Base-by-base conservation (phyloP, 345 rosid species). In the Aurinia saxatilis region DNA sequence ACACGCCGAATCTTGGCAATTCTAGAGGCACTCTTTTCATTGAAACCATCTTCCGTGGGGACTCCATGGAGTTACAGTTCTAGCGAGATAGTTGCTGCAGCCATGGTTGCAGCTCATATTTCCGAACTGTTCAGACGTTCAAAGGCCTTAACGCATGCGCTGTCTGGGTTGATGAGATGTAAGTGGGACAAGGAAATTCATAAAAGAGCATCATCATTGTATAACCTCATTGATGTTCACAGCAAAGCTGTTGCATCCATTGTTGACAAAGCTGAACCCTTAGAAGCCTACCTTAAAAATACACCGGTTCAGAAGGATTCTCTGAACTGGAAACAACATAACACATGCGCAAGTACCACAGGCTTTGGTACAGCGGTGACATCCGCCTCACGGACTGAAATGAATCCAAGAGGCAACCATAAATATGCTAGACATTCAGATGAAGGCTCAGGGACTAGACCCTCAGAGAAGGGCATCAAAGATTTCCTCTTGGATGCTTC, bases 91-190 rank as follows among this genome's bases (percentile, higher is more conserved):
- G 95, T 92, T 60, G 98, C 98, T 37, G 98, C 98, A n/a, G 96
- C 98, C 63, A 92, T 92, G 98, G 98, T 92, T 71, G 98, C 98
- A 2, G 98, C 98, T 59, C 98, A 92, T 68, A 77, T 92, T 66
- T 92, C 98, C 19, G 98, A 89, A 73, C 73, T 92, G 42, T 87
- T 92, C 71, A 80, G 95, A 70, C 83, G 83, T 49, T 92, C 98
- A 36, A 92, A 83, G 82, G 88, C 98, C 54, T 85, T 95, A 74
- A 87, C 77, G 82, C 89, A 77, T 58, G 89, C 98, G 2, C 82
- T 92, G 57, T 83, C 91, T 49, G 84, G 86, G 50, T 70, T 92
- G 48, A 85, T 89, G 90, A 80, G 84, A 30, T 92, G 98, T 79
- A 87, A 85, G 71, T 89, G 95, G 95, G 95, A 92, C 72, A 77